These are phyloP conservation scores for Microthyrium microscopicum DNA, from an alignment of 2,329 filamentous ascomycete species.

Conservation along the genomic window DNA sequence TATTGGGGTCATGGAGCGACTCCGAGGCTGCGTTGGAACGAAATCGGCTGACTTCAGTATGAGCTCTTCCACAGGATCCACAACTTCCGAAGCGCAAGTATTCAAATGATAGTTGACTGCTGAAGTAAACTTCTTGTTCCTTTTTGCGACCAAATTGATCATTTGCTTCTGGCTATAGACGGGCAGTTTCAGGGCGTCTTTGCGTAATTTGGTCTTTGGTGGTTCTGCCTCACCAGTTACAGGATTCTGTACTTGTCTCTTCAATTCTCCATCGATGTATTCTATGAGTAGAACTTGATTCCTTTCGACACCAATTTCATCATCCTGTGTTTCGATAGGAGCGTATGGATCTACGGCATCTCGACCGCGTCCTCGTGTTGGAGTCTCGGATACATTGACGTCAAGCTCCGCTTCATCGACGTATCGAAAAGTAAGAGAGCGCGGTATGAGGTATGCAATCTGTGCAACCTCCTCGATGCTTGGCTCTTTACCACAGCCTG, in stretches of 20 bases:
- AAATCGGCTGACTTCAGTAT: constrained; percentile 40
- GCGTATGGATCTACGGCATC: constrained; percentile 35
- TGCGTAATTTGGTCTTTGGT: constrained; percentile 44
- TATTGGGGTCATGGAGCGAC: constrained; percentile 22
- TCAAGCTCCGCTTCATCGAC: constrained; percentile 73
- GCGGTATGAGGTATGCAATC: constrained; percentile 61
- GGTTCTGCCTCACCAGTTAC: constrained; percentile 59
- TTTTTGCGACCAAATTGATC: constrained; percentile 72
- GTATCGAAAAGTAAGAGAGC: constrained; percentile 67
- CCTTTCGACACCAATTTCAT: not conserved
- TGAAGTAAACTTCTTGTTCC: constrained; percentile 66
- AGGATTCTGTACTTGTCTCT: constrained; percentile 54
- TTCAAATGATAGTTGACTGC: constrained; percentile 66
- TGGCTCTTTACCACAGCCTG: constrained; percentile 57
- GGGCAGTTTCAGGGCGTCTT: constrained; percentile 79
- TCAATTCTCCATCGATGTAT: constrained; percentile 81
- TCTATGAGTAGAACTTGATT: constrained; percentile 76
- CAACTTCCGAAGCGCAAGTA: constrained; percentile 44
- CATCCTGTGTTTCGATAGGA: constrained; percentile 20
- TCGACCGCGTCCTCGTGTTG: constrained; percentile 49
- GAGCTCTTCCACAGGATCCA: constrained; percentile 53
- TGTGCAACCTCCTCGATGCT: constrained; percentile 64
- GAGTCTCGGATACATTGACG: constrained; percentile 50
- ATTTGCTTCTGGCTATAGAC: constrained; percentile 89
- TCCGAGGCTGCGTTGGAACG: constrained; percentile 43